Evolutionary conservation across 306 rosid genomes (phyloP), one percentile per base, ranked within the genome.

Genomic region (Vicia villosa): DNA sequence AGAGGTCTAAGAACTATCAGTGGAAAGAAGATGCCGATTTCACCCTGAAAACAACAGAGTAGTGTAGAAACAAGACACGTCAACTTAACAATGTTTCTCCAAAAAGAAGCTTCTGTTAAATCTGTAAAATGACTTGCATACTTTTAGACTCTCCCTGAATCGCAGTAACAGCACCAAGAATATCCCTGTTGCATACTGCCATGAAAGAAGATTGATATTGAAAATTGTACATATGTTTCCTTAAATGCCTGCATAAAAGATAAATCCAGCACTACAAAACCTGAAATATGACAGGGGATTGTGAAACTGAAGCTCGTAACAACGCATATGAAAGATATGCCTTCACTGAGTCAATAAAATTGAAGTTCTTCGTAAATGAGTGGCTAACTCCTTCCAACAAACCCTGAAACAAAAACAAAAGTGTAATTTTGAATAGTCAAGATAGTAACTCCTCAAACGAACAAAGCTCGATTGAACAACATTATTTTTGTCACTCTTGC

Each of bases 271-370:
- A 63, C 62, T 46, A 30, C 54, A 50, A 83, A 77, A 95, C 99
- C 99, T 95, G 97, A 83, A 95, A 95, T 91, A 95, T 95, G 74
- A 89, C 80, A 13, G 95, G 88, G 70, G 96, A 87, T 74, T 89
- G 96, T 21, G 97, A 89, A 80, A 95, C 95, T 75, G 96, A 89
- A 83, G 99, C 96, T 75, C 97, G 89, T 79, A 95, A 74, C 73
- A 95, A 76, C 34, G 96, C 99, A 82, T 95, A 95, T 49, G 99
- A 95, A 77, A 95, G 96, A 83, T 89, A 95, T 42, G 99, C 99
- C 86, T 95, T 95, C 83, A 95, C 99, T n/a, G 99, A 91, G 75
- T 95, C 99, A 74, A 95, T 95, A 79, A 95, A 95, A 83, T 95
- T 96, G 77, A 91, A 91, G 83, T 91, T 87, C 81, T 91, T 89